Evolutionary conservation across 129 eudicot genomes (phyloP), one percentile per base, ranked within the genome.

Genomic region (Sambucus nigra): DNA sequence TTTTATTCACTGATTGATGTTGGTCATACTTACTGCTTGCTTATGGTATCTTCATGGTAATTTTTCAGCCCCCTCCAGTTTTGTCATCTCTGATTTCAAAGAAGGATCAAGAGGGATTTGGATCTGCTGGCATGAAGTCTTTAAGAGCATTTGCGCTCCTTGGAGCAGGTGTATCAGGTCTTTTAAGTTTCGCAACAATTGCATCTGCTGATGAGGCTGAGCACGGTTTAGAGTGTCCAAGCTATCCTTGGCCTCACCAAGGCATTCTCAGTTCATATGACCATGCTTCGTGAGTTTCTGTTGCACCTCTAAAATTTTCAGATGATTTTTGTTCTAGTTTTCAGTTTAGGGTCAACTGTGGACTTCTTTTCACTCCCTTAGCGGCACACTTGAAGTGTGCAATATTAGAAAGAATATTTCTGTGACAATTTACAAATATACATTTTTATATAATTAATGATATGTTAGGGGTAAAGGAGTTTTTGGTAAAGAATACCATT

Each of bases 211-310:
- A 79, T 53, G 86, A 79, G 62, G 86, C 73, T 25, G 86, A 74
- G 31, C 73, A 79, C 26, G 86, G 86, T 20, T 57, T 79, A 47
- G 69, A 62, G 16, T 18, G 47, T 27, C 69, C 86, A 16, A 67
- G 21, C 55, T 78, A 78, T 56, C 80, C 80, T 5, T 78, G 86
- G 86, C 86, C 86, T 24, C 81, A 74, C 75, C 55, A 63, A 38
- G 86, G 86, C 69, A 79, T 79, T 50, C 86, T 79, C 29, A 74
- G 75, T 58, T 78, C 86, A 29, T 78, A 73, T 29, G 86, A 78
- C 60, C 86, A 78, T 62, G 72, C 80, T 54, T 73, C 86, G 80
- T 78, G 58, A 65, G 77, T 59, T 25, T 23, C 31, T 41, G 26
- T 18, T 45, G 20, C 15, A 14, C 18, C 1, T 42, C 19, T 20